A percentile compares a stretch with the other conserved stretches of the same genome.
phyloP scores from a whole-genome alignment of 2,329 filamentous ascomycete species.

The Fusarium temperatum region DNA sequence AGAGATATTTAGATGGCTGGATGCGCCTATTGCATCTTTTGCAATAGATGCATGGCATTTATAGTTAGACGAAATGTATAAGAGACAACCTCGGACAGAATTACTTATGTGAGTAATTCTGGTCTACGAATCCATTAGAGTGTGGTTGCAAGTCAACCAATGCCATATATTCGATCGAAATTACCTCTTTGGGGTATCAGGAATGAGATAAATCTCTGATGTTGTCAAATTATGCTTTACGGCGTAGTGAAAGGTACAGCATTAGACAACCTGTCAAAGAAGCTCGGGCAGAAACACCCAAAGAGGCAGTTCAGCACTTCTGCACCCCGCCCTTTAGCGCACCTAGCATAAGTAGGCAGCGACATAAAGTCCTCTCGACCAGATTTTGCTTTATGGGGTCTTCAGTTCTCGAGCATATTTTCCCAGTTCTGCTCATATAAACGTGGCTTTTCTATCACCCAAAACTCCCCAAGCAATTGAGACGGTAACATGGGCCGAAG shows the following conservation, averaged over 20 bases:
- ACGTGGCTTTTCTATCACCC: background rate
- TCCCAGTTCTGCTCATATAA: background rate
- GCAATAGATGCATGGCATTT: background rate
- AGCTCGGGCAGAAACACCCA: background rate
- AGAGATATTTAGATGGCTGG: too few species aligned
- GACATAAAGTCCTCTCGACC: background rate
- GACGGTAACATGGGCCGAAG: background rate
- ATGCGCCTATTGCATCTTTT: background rate
- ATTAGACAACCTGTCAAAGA: background rate
- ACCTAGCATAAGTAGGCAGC: background rate
- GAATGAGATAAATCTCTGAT: background rate
- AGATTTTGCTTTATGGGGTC: background rate
- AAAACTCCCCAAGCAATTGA: fast-evolving
- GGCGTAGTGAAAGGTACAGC: background rate
- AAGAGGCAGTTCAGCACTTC: background rate
- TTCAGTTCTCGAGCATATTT: background rate
- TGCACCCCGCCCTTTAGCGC: background rate
- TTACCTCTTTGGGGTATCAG: too few species aligned
- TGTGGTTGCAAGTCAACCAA: background rate
- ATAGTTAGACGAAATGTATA: background rate
- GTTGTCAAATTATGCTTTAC: background rate
- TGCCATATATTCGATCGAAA: background rate
- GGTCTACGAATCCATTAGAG: too few species aligned
- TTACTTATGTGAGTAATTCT: background rate
- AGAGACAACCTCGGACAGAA: background rate